Percentiles rank a stretch among this genome's conserved stretches.
phyloP scores from a whole-genome alignment of 2,329 filamentous ascomycete species.

The Monilinia laxa region DNA sequence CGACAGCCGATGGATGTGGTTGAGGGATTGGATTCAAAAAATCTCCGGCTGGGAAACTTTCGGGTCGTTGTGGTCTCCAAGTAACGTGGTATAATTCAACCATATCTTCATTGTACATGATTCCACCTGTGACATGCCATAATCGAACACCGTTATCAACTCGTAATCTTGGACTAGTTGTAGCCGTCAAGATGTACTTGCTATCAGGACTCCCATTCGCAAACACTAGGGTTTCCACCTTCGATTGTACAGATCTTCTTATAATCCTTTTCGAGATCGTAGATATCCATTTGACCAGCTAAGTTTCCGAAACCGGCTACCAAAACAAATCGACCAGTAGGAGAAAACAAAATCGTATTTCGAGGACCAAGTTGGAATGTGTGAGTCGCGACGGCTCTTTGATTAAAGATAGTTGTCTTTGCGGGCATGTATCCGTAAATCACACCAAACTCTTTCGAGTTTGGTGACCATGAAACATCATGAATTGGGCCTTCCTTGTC shows the following conservation, averaged over 20 bases:
- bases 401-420: conserved; percentile 97
- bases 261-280: conserved; percentile 93
- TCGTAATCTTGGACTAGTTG: conserved; percentile 88
- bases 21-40: conserved; percentile 71
- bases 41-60: conserved; percentile 61
- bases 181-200: conserved; percentile 94
- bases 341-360: conserved; percentile 94
- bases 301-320: conserved; percentile 97
- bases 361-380: conserved; percentile 83
- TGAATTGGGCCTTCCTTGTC: conserved; percentile 98
- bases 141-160: conserved; percentile 96
- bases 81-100: conserved; percentile 86
- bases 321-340: conserved; percentile 86
- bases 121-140: conserved; percentile 83
- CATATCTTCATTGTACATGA: conserved; percentile 97
- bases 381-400: conserved; percentile 77
- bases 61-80: conserved; percentile 75
- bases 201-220: conserved; percentile 98
- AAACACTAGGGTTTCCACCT: conserved; percentile 92
- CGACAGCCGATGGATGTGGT: conserved; percentile 78
- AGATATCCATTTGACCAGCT: conserved; percentile 95
- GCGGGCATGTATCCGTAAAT: conserved; percentile 99
- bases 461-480: conserved; percentile 97
- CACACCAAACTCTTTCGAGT: conserved; percentile 95
- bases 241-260: conserved; percentile 91